Evolutionary conservation across 768 basidiomycete genomes (phyloP), one percentile per base, ranked within the genome.

Genomic region (Harrya chromipes): DNA sequence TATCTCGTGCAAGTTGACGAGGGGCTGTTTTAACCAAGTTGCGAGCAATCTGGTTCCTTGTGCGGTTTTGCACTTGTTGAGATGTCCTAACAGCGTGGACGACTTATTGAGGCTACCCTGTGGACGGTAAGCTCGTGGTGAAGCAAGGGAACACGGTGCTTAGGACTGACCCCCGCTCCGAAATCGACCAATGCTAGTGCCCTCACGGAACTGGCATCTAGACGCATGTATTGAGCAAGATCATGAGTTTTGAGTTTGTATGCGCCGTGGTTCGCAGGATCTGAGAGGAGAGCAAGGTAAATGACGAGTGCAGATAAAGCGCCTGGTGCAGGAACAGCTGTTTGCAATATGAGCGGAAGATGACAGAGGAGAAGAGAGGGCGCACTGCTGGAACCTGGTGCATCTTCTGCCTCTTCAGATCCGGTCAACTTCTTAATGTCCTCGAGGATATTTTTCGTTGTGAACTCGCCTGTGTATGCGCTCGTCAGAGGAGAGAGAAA

Each of bases 41-140:
- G 85, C 89, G 4, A 99, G 75, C 35, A 97, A 66, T 47, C 97
- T 74, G 13, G 89, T 84, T 0, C 97, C 97, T 64, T 99, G 97
- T 0, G 90, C 83, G 0, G 97, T 98, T 71, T 97, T 97, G 74
- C 95, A 97, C 59, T 89, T 90, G 66, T 98, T 97, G 49, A 99
- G 70, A 8, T 97, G 72, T 1, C 94, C 94, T 46, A 94, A 83
- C 6, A 99, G 67, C 4, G 91, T 94, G 26, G 88, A 90, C 55
- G 88, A 94, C 62, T 90, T 87, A 46, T 82, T 84, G 2, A 81
- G 73, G 7, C 78, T 79, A 36, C 77, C 79, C 80, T 84, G 49
- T 24, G 36, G 24, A 38, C 3, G 20, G 31, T 53, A 19, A 62
- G 42, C 43, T 11, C 1, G 20, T 20, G 12, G 4, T 17, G 20